phyloP scores from a whole-genome alignment of 108 stramenopile species.

The Skeletonema grethae region DNA sequence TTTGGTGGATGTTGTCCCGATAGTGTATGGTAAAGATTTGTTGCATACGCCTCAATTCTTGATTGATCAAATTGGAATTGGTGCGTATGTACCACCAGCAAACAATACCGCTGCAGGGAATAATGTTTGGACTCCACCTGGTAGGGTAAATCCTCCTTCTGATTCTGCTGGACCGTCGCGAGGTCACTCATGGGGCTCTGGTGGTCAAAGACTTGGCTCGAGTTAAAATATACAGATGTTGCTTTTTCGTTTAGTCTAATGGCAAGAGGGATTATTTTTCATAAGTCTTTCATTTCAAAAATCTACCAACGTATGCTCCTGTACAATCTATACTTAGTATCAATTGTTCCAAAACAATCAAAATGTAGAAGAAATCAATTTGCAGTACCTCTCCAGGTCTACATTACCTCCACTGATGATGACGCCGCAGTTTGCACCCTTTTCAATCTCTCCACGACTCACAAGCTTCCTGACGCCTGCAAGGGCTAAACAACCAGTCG shows the following conservation, averaged over 20 bases:
- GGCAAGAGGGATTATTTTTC: neutral
- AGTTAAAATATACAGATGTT: neutral
- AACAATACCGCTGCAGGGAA: conserved; percentile 38
- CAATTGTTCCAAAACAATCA: neutral
- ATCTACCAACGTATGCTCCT: neutral
- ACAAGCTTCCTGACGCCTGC: conserved; percentile 59
- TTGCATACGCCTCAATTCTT: conserved; percentile 85
- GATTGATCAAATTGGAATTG: conserved; percentile 81
- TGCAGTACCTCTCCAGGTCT: conserved; percentile 56
- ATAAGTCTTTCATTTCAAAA: neutral
- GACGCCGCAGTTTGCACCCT: conserved; percentile 51
- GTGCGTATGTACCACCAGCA: conserved; percentile 69
- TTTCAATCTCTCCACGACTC: conserved; percentile 43
- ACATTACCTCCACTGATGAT: conserved; percentile 68
- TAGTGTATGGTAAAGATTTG: conserved; percentile 81
- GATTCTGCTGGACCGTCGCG: conserved; percentile 40
- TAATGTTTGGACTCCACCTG: conserved; percentile 44
- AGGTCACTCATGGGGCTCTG: conserved; percentile 48
- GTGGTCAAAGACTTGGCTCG: conserved; percentile 40
- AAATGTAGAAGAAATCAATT: conserved; percentile 26
- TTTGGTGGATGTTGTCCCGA: conserved; percentile 84
- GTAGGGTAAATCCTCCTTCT: conserved; percentile 38
- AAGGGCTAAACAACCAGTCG: conserved; percentile 60
- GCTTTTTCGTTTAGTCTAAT: neutral
- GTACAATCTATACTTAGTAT: neutral